Base-by-base conservation (phyloP, 345 rosid species). In the Citrus australasica region DNA sequence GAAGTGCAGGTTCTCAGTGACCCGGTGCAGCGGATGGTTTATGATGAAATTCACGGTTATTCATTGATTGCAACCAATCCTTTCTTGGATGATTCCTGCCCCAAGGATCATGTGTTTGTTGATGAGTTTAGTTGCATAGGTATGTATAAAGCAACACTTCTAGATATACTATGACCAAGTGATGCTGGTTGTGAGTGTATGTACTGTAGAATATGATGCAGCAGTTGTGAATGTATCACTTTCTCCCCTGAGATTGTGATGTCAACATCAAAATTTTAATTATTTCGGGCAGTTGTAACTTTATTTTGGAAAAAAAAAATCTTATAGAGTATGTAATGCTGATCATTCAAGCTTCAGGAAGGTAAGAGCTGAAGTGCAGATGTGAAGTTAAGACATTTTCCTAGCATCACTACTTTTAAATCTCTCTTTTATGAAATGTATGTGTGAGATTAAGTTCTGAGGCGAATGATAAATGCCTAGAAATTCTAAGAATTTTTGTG, bases 81-180 rank as follows among this genome's bases (percentile, higher is more conserved):
- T 71, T 96, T 96, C 87, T 71, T 92, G 37, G 94, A 96, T 79
- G 95, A 92, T 55, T 88, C 97, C 7, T 60, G 65, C 77, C 74
- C 85, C 0, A 92, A 82, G 81, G 98, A 93, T 86, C 95, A 92
- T 64, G 90, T 84, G 33, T 96, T 96, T 71, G 98, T 96, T 21
- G 99, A 96, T 76, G 98, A 96, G 81, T 96, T 96, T 82, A 91
- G 96, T 84, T 96, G 99, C 85, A 95, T 95, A 81, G 99, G 99
- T 94, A 86, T 21, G 80, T 55, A 53, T 51, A 59, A 13, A 37
- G 40, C 62, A 67, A 25, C 28, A 35, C 25, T 58, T 27, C 13
- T 38, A 72, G 13, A 63, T 16, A 24, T 53, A 7, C n/a, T 19
- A 5, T 48, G 58, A 74, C 46, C 11, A 75, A 10, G 59, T n/a